Evolutionary conservation across 805 yeast genomes (phyloP).

Genomic region (Metschnikowia hibisci): DNA sequence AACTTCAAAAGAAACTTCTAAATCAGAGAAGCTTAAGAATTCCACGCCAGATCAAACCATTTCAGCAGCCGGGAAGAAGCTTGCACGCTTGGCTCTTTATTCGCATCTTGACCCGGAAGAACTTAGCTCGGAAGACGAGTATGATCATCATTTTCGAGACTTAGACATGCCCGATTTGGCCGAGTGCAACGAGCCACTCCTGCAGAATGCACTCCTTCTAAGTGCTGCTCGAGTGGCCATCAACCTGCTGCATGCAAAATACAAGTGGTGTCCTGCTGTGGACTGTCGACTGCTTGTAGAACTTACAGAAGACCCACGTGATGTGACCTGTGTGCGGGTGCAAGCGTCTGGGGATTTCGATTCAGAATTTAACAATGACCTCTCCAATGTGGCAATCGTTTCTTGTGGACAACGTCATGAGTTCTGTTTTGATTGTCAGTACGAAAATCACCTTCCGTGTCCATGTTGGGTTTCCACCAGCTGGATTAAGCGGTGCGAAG

Average conservation of each 20-base stretch:
- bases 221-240: slow-evolving; percentile 13
- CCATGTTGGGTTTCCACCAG: slow-evolving; percentile 63
- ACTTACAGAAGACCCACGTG: slow-evolving; percentile 12
- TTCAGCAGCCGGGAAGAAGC: neutral
- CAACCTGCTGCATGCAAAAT: slow-evolving; percentile 31
- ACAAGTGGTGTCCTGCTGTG: slow-evolving; percentile 81
- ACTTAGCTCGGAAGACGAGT: slow-evolving; percentile 2
- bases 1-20: neutral
- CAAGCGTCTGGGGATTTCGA: neutral
- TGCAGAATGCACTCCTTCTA: slow-evolving; percentile 11
- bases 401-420: slow-evolving; percentile 61
- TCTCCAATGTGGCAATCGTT: slow-evolving; percentile 56
- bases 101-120: neutral
- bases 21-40: neutral
- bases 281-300: slow-evolving; percentile 67
- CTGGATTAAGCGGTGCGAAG: slow-evolving; percentile 79
- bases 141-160: neutral
- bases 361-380: slow-evolving; percentile 8
- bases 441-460: slow-evolving; percentile 79
- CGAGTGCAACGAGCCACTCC: slow-evolving; percentile 8
- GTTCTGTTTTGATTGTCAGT: slow-evolving; percentile 75
- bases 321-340: slow-evolving; percentile 17
- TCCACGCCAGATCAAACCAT: neutral
- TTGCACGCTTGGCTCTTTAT: neutral
- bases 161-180: neutral